Evolutionary conservation across 1,284 basidiomycete genomes (phyloP), one percentile per base, ranked within the genome.

Genomic region (Mycosarcoma mackinlayi): DNA sequence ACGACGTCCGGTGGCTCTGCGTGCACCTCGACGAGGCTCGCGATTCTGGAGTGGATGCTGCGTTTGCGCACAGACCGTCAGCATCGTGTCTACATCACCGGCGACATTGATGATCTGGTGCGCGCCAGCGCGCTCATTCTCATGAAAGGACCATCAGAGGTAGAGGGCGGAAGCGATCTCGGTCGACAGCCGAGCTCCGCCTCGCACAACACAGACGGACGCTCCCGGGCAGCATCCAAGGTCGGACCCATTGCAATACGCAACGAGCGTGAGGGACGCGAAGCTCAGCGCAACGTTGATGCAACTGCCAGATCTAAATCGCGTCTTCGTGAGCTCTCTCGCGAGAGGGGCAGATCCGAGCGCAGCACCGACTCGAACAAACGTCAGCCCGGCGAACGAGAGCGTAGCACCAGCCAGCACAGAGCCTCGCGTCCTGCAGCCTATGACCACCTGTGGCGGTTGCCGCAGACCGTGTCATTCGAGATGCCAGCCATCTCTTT

Each of bases 11-110:
- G 19, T 28, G 34, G 54, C 16, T 5, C 62, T 6, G 46, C 62
- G 19, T 66, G 63, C 33, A 65, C 59, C 3, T 40, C 39, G 30
- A 70, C 91, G 0, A 86, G 92, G 23, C 83, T 98, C 16, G 85
- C 88, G 3, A 87, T 91, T 3, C 85, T 98, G 9, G 92, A 95
- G 78, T 96, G 94, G 86, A 82, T 96, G 59, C 88, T 94, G 85
- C 89, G 93, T 11, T 85, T 98, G 21, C 87, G 96, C 46, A 93
- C 92, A 1, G 94, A 97, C 80, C 88, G 92, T 3, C 91, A 94
- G 76, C 96, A 99, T 81, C 87, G 90, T 14, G 83, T 98, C 35
- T 96, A 91, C 82, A 90, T 92, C 63, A 78, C 84, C 18, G 78
- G 79, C 24, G 83, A 86, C 41, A 60, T 84, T 27, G 84, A 84